Base-by-base conservation (phyloP, 2,329 filamentous ascomycete species). In the Pestalotiopsis sp. region DNA sequence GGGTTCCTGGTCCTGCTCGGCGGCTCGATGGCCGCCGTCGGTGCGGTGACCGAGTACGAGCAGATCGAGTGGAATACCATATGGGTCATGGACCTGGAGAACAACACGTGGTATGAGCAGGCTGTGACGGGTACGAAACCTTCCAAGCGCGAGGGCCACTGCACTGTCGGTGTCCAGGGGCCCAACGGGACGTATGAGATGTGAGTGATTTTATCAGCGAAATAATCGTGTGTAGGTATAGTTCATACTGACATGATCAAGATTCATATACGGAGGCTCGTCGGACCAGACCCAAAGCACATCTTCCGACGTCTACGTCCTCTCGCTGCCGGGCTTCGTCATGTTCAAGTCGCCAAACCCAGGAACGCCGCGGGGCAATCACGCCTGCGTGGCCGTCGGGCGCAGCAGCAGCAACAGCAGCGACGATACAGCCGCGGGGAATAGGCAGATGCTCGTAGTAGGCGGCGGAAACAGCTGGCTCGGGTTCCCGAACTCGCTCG, bases 401-500 rank as follows among this genome's bases (percentile, higher is more conserved):
- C 11, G 60, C 31, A 2, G 41, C 20, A 20, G 60, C 31, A 6
- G 41, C 20, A 65, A n/a, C 38, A 52, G 11, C 62, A 49, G 13
- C 38, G 11, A 27, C 17, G 14, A 27, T 6, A 27, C 57, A 27
- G 31, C 31, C 9, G 31, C 31, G 31, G 31, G 31, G 6, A 72
- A 74, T 9, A 72, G 81, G 25, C 81, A 83, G 69, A 80, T 84
- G 81, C 67, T 84, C 1, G 78, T 77, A 20, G 70, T 80, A 11
- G 82, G 81, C 23, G 82, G 82, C 5, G 71, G 73, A 7, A 75
- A 80, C 56, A 74, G 73, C 25, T 72, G 70, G 39, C 70, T 71
- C 20, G 71, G 69, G 3, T 73, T 71, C 23, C 73, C 70, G 12
- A 71, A 72, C 12, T 69, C 71, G 7, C 67, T 74, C 36, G 69